Evolutionary conservation across 768 basidiomycete genomes (phyloP).

Genomic region (Panaeolus cyanescens): DNA sequence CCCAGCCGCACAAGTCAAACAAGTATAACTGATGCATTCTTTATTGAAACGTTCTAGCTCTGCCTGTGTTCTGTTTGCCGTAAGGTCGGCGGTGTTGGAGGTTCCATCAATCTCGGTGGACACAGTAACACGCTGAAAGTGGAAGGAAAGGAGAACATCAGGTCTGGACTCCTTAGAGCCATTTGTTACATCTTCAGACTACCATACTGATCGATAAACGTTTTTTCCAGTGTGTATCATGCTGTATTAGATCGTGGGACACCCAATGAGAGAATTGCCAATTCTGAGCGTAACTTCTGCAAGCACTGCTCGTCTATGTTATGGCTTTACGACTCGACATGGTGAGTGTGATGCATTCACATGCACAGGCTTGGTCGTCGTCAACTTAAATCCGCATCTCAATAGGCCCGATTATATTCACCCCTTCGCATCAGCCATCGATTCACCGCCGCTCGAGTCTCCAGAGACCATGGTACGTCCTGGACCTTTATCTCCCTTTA

Average conservation of each 20-base stretch:
- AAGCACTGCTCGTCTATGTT: conserved; percentile 65
- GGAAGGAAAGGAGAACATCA: conserved; percentile 55
- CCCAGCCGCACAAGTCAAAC: background rate
- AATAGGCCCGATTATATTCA: conserved; percentile 64
- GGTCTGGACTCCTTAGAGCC: conserved; percentile 30
- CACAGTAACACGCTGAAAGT: conserved; percentile 51
- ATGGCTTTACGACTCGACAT: conserved; percentile 59
- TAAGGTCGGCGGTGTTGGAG: conserved; percentile 67
- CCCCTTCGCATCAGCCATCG: conserved; percentile 70
- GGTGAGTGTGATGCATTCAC: conserved; percentile 35
- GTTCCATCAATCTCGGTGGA: conserved; percentile 68
- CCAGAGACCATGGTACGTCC: conserved; percentile 52
- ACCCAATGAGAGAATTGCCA: conserved; percentile 42
- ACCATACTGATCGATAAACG: background rate
- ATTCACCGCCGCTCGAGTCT: conserved; percentile 53
- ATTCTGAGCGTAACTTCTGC: conserved; percentile 67
- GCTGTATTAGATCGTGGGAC: conserved; percentile 63
- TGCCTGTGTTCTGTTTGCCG: conserved; percentile 73
- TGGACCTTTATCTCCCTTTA: background rate
- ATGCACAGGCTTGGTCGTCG: background rate
- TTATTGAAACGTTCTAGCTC: conserved; percentile 33
- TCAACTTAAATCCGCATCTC: background rate
- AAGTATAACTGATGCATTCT: background rate
- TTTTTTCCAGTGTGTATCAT: conserved; percentile 53
- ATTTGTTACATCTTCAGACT: background rate